phyloP scores from a whole-genome alignment of 2,329 filamentous ascomycete genomes.

The Microascus cirrosus region DNA sequence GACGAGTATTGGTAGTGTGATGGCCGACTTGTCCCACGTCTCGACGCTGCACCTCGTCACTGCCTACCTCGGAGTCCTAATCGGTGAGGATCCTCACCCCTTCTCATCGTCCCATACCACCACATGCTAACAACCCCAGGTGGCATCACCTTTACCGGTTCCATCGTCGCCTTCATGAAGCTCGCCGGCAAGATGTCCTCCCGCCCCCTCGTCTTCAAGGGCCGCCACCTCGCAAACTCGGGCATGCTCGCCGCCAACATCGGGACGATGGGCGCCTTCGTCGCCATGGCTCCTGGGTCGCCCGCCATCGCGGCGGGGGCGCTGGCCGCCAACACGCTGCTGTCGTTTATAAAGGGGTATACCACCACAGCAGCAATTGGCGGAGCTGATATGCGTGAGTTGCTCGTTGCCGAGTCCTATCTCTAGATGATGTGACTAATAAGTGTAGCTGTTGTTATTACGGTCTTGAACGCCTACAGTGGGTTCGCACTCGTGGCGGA shows the following conservation, averaged over 20 bases:
- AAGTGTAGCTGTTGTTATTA: slow-evolving; percentile 61
- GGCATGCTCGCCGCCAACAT: slow-evolving; percentile 64
- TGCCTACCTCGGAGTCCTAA: slow-evolving; percentile 76
- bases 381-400: slow-evolving; percentile 76
- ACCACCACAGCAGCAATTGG: slow-evolving; percentile 84
- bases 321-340: slow-evolving; percentile 60
- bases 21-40: slow-evolving; percentile 59
- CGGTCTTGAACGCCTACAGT: slow-evolving; percentile 81
- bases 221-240: slow-evolving; percentile 64
- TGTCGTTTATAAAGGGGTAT: slow-evolving; percentile 79
- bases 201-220: slow-evolving; percentile 59
- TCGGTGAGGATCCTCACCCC: slow-evolving; percentile 34
- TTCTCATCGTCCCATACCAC: background rate
- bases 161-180: slow-evolving; percentile 82
- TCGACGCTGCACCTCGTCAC: slow-evolving; percentile 76
- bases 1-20: slow-evolving; percentile 78
- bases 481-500: slow-evolving; percentile 85
- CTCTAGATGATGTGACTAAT: background rate
- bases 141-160: slow-evolving; percentile 84
- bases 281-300: slow-evolving; percentile 70
- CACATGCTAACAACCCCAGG: slow-evolving; percentile 20
- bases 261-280: slow-evolving; percentile 74
- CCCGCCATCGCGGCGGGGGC: slow-evolving; percentile 71
- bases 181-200: slow-evolving; percentile 75
- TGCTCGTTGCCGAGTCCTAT: background rate